phyloP scores from a whole-genome alignment of 495 filamentous ascomycete species.

The Neurospora terricola region DNA sequence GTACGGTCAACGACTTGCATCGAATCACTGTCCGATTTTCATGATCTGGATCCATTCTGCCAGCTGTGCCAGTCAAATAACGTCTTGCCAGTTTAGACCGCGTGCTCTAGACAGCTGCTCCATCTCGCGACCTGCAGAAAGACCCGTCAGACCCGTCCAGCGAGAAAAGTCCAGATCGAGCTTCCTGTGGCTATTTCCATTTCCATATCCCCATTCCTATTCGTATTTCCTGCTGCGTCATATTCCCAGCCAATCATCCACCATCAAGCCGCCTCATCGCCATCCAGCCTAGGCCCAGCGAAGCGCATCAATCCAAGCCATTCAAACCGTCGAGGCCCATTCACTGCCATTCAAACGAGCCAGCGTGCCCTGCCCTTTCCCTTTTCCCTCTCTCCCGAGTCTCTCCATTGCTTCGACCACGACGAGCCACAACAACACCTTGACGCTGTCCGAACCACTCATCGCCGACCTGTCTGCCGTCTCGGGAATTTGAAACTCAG shows the following conservation, averaged over 20 bases:
- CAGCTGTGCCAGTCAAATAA: background rate
- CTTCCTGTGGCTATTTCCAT: background rate
- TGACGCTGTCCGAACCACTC: background rate
- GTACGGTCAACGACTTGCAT: constrained; percentile 1
- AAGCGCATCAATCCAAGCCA: background rate
- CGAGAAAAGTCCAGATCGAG: background rate
- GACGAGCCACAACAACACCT: background rate
- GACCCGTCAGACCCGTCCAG: background rate
- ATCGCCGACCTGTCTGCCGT: background rate
- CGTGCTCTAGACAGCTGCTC: background rate
- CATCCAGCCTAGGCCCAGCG: background rate
- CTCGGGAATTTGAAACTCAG: background rate
- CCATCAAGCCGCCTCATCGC: background rate
- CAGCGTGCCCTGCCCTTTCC: background rate
- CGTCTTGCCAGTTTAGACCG: background rate
- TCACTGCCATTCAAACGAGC: background rate
- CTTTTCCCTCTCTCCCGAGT: background rate
- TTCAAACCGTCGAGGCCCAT: background rate
- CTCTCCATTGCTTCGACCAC: background rate
- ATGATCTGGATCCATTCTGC: background rate
- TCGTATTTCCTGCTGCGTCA: background rate
- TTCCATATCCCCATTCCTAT: background rate
- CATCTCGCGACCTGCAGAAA: background rate
- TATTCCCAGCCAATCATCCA: background rate
- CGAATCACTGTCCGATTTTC: background rate